Evolutionary conservation across 345 rosid species (phyloP).

Genomic region (Conringia planisiliqua): DNA sequence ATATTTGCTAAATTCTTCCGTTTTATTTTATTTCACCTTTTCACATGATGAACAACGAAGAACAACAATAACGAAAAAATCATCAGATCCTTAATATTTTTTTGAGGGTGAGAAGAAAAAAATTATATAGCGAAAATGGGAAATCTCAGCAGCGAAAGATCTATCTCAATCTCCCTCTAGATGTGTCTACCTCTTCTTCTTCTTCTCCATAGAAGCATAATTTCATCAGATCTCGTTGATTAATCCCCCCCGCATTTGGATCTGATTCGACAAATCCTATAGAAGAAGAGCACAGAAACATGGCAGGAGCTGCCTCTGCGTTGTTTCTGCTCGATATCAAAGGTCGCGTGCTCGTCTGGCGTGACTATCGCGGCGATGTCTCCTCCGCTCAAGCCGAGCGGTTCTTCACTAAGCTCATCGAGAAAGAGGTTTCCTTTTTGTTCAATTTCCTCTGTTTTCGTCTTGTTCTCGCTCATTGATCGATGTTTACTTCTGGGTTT

Average conservation of each 20-base stretch:
- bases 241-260: slow-evolving; percentile 19
- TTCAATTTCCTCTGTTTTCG: not conserved
- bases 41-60: not conserved
- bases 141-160: slow-evolving; percentile 3
- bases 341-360: slow-evolving; percentile 97
- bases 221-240: slow-evolving; percentile 21
- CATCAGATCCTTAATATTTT: not conserved
- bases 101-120: not conserved
- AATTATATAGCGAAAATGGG: slow-evolving; percentile 1
- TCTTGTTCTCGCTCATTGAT: not conserved
- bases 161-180: not conserved
- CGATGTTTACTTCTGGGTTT: not conserved
- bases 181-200: not conserved
- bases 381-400: slow-evolving; percentile 82
- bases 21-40: too few species aligned
- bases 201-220: not conserved
- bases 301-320: slow-evolving; percentile 97
- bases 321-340: slow-evolving; percentile 88
- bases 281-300: slow-evolving; percentile 3
- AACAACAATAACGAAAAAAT: not conserved
- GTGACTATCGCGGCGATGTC: slow-evolving; percentile 94
- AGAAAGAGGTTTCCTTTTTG: slow-evolving; percentile 59
- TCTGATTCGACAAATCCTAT: slow-evolving; percentile 8
- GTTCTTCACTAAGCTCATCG: slow-evolving; percentile 94
- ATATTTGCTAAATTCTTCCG: not conserved